Conservation (phyloP, 1,284 basidiomycete genomes). For the Bondarzewia mesenterica region DNA sequence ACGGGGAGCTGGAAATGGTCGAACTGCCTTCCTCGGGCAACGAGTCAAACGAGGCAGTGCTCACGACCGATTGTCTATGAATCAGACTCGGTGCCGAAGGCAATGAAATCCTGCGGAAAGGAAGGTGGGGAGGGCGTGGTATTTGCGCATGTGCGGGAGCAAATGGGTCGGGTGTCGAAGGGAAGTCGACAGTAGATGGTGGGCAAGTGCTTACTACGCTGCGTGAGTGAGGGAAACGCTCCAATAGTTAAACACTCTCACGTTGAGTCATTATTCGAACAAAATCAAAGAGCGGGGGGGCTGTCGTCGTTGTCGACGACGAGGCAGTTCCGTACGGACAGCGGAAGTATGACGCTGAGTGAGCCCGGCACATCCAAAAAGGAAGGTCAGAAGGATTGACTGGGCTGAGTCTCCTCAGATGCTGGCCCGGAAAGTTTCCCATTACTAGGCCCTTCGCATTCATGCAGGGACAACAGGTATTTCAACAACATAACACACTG, state of each 20-base stretch:
- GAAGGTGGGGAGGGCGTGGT: constrained; percentile 37
- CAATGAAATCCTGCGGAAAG: constrained; percentile 71
- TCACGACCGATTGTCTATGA: constrained; percentile 57
- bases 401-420: not conserved
- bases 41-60: constrained; percentile 62
- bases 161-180: constrained; percentile 4
- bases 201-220: not conserved
- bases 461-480: too few species aligned
- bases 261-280: not conserved
- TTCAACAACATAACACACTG: too few species aligned
- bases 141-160: constrained; percentile 4
- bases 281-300: not conserved
- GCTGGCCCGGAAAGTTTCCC: too few species aligned
- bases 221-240: not conserved
- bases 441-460: too few species aligned
- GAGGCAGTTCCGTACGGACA: too few species aligned
- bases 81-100: constrained; percentile 47
- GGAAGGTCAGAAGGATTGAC: not conserved
- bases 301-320: not conserved
- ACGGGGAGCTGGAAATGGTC: constrained; percentile 7
- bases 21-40: constrained; percentile 39
- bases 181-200: constrained; percentile 8
- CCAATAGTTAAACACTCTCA: not conserved
- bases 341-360: not conserved
- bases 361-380: not conserved